phyloP scores from a whole-genome alignment of 1,284 basidiomycete genomes.

The Microbotryum silenes-acaulis region DNA sequence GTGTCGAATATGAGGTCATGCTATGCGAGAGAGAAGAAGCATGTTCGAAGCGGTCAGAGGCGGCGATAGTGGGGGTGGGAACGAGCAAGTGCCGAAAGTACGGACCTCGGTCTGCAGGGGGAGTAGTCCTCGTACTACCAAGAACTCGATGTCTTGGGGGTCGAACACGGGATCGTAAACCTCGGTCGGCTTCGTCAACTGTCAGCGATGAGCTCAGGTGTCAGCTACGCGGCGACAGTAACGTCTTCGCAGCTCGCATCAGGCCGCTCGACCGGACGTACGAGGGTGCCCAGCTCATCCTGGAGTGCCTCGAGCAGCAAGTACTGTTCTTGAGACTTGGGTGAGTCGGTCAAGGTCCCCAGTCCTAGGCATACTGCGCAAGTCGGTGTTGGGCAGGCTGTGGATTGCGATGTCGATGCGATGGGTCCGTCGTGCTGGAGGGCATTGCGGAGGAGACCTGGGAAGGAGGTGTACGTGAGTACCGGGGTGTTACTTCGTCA shows the following conservation, averaged over 20 bases:
- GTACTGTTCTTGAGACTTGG: conserved; percentile 31
- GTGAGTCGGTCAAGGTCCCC: conserved; percentile 25
- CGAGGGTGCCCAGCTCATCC: conserved; percentile 9
- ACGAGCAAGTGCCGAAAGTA: conserved; percentile 12
- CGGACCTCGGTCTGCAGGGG: conserved; percentile 5
- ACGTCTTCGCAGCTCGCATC: no score
- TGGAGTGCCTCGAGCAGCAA: conserved; percentile 15
- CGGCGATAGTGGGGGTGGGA: not conserved
- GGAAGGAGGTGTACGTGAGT: not conserved
- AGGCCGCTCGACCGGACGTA: not conserved
- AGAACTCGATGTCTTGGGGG: conserved; percentile 11
- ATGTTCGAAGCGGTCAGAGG: not conserved
- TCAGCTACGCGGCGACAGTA: not conserved
- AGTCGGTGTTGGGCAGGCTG: conserved; percentile 13
- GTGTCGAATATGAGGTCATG: conserved; percentile 15
- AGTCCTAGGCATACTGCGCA: conserved; percentile 26
- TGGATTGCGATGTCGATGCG: not conserved
- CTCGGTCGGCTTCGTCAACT: not conserved
- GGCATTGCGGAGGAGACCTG: conserved; percentile 6
- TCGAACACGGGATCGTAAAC: conserved; percentile 29
- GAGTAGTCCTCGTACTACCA: not conserved
- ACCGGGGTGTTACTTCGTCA: no score
- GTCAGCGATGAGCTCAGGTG: not conserved
- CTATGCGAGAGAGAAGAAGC: not conserved
- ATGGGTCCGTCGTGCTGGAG: not conserved